A percentile compares a stretch with the other conserved stretches of the same genome.
Evolutionary conservation across 148 eudicot species (phyloP).

Genomic region (Amaranthus cruentus): DNA sequence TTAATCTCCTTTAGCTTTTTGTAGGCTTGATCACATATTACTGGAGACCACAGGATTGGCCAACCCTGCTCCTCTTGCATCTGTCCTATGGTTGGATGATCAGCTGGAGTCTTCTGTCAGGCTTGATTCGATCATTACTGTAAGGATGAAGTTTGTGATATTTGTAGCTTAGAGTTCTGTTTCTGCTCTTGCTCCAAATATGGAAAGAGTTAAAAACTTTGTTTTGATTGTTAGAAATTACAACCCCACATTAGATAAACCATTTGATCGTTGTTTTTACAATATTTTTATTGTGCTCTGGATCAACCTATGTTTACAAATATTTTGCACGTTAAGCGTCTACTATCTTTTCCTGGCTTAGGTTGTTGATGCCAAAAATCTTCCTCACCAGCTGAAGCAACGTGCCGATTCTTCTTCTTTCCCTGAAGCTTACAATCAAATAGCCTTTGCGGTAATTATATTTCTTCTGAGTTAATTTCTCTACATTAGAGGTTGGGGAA

Average conservation of each 20-base stretch:
- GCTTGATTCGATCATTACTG: constrained; percentile 91
- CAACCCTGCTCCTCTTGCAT: constrained; percentile 98
- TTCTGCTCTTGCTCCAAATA: background rate
- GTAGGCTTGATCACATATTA: constrained; percentile 92
- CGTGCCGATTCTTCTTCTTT: constrained; percentile 72
- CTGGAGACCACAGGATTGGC: constrained; percentile 97
- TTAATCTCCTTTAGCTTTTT: constrained; percentile 19
- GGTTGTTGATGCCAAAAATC: constrained; percentile 97
- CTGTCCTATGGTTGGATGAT: constrained; percentile 97
- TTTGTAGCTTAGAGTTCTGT: background rate
- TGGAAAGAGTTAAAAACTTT: background rate
- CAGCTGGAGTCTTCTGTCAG: constrained; percentile 84
- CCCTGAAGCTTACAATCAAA: constrained; percentile 89
- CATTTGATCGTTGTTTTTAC: background rate
- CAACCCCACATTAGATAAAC: background rate
- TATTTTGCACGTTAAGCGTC: background rate
- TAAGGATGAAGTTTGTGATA: constrained; percentile 33
- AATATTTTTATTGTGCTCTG: background rate
- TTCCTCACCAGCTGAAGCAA: constrained; percentile 69
- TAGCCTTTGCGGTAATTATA: constrained; percentile 80
- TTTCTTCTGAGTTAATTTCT: background rate
- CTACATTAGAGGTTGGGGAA: background rate
- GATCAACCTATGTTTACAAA: background rate
- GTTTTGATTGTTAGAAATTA: background rate
- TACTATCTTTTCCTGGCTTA: constrained; percentile 22